These are phyloP conservation scores for Cryptococcus hybrid DNA, from an alignment of 1,284 basidiomycete genomes.

Conservation along the genomic window DNA sequence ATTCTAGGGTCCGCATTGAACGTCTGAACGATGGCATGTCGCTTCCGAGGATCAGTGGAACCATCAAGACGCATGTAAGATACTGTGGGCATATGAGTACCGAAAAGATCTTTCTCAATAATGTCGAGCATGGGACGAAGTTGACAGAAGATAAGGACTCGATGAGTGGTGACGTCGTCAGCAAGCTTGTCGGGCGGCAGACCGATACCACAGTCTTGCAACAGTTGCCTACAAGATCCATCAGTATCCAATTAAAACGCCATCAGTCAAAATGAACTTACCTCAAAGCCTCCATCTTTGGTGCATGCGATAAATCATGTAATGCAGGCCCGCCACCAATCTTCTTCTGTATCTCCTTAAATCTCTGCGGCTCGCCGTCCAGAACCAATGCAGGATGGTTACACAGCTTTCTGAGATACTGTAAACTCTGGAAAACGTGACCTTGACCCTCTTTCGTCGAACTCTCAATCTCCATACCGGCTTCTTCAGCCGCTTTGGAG, in stretches of 20 bases:
- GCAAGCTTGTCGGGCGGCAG: constrained; percentile 48
- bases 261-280: constrained; percentile 49
- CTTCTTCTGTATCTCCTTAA: constrained; percentile 64
- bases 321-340: constrained; percentile 53
- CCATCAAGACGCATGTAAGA: constrained; percentile 99
- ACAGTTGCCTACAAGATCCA: constrained; percentile 67
- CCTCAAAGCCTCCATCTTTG: constrained; percentile 89
- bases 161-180: constrained; percentile 78
- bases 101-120: constrained; percentile 93
- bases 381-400: constrained; percentile 93
- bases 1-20: constrained; percentile 98
- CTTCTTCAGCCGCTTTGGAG: constrained; percentile 68
- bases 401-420: constrained; percentile 96
- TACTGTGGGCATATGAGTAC: constrained; percentile 85
- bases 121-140: constrained; percentile 99
- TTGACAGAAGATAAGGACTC: constrained; percentile 98
- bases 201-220: constrained; percentile 94
- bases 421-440: constrained; percentile 93
- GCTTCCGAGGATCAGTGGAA: constrained; percentile 79
- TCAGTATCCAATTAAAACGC: neutral
- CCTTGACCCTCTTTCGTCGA: constrained; percentile 56
- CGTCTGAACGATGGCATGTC: constrained; percentile 93
- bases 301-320: constrained; percentile 84
- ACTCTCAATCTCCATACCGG: constrained; percentile 61
- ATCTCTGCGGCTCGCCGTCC: constrained; percentile 63